Conservation (phyloP, 164 flowering plant species). For the Dillenia suffruticosa region DNA sequence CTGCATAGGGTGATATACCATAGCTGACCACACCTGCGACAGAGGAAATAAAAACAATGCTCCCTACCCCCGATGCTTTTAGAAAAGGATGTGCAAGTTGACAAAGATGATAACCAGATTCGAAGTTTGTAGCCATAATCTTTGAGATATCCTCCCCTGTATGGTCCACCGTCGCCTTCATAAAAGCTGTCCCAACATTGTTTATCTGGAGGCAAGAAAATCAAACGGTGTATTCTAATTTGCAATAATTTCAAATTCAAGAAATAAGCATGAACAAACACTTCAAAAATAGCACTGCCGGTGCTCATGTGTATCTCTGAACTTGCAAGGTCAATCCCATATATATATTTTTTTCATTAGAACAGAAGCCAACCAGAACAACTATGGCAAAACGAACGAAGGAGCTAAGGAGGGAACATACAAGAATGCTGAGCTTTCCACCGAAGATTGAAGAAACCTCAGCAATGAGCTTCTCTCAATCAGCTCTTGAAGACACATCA, state of each 20-base stretch:
- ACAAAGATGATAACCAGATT: slow-evolving; percentile 61
- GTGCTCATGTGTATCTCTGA: too few species aligned
- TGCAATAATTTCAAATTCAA: not conserved
- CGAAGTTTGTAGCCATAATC: slow-evolving; percentile 56
- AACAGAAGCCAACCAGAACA: too few species aligned
- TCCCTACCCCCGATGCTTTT: slow-evolving; percentile 63
- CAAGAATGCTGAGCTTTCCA: slow-evolving; percentile 50
- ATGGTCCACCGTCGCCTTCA: slow-evolving; percentile 47
- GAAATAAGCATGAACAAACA: not conserved
- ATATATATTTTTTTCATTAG: too few species aligned
- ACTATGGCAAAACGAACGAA: too few species aligned
- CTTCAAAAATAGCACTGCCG: too few species aligned
- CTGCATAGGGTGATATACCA: slow-evolving; percentile 41
- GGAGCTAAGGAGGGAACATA: too few species aligned
- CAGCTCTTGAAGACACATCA: slow-evolving; percentile 9
- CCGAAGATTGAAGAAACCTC: slow-evolving; percentile 28
- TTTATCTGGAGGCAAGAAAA: slow-evolving; percentile 43
- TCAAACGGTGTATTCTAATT: too few species aligned
- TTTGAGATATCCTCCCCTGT: slow-evolving; percentile 47
- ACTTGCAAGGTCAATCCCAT: too few species aligned
- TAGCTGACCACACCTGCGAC: slow-evolving; percentile 50
- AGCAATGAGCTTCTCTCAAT: slow-evolving; percentile 30
- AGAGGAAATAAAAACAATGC: slow-evolving; percentile 76
- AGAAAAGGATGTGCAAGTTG: slow-evolving; percentile 73
- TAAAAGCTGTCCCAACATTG: slow-evolving; percentile 52